Percentiles rank a stretch among this genome's conserved stretches.
Conservation (phyloP, 495 filamentous ascomycete genomes). For the Hypoxylon perforatum region DNA sequence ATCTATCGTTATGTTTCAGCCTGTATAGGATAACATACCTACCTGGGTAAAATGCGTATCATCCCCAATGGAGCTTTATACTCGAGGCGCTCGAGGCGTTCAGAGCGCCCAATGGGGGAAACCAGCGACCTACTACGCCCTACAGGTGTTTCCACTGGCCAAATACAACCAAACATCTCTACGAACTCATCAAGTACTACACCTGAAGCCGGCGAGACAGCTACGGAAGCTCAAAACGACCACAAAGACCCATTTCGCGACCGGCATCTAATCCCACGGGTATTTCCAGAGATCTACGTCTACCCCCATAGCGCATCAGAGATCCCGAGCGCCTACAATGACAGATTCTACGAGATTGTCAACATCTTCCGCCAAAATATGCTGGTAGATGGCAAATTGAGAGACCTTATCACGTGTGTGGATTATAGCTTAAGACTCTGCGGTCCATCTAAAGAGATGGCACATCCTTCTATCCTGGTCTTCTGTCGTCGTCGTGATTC, state of each 20-base stretch:
- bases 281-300: not conserved
- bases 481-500: conserved; percentile 2
- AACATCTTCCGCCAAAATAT: conserved; percentile 8
- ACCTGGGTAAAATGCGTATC: too few relatives aligned
- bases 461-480: conserved; percentile 4
- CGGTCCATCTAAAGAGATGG: not conserved
- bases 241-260: not conserved
- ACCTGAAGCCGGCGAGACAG: not conserved
- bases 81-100: too few relatives aligned
- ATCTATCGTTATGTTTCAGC: too few relatives aligned
- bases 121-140: too few relatives aligned
- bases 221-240: not conserved
- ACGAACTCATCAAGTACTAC: too few relatives aligned
- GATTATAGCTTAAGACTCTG: conserved; percentile 5
- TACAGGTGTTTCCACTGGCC: too few relatives aligned
- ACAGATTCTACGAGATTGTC: not conserved
- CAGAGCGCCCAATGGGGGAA: too few relatives aligned
- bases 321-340: not conserved
- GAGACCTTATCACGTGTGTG: not conserved
- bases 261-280: not conserved
- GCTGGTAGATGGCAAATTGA: not conserved
- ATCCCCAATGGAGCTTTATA: too few relatives aligned
- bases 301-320: conserved; percentile 4
- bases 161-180: too few relatives aligned
- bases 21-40: too few relatives aligned